Base-by-base conservation (phyloP, 192 early-diverging fungal genomes). In the Pilobolus umbonatus region DNA sequence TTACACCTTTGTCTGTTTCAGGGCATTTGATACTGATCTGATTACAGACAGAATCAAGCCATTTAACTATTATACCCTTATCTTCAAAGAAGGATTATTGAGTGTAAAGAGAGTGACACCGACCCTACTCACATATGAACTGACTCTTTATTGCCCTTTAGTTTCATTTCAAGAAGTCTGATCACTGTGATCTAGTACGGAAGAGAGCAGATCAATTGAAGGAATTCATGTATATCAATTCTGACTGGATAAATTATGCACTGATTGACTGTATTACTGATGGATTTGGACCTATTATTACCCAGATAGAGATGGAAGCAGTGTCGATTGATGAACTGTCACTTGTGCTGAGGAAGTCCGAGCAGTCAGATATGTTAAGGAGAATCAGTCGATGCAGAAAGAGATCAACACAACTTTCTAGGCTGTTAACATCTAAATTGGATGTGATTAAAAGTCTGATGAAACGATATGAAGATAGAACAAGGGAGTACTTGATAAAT, bases 1-100 rank as follows among this genome's bases (percentile, higher is more conserved):
- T 68, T 98, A 98, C 75, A 90, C 90, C 58, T 91, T 93, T 78
- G 79, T 93, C 10, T 83, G 83, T 61, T 91, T 92, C 58, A 79
- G 88, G 26, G 81, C 78, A 1, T 84, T 75, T 60, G 73, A 76
- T 14, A 31, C 65, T 25, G 65, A 75, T 40, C 65, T 38, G 8
- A 52, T 38, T 4, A n/a, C 35, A 4, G 32, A 59, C 11, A 35
- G 51, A 34, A 15, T 80, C 30, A 58, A 63, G 22, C 65, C 79
- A 10, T 61, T 73, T 25, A 80, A 63, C 31, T 65, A 75, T 39
- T 80, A 76, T 61, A 77, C 57, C 39, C 54, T 81, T 2, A 72
- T 78, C 7, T 68, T 79, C 25, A 74, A 69, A 25, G 70, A 67
- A 50, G 75, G 76, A n/a, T 68, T 80, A 32, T 66, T 78, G 7